Conservation (phyloP, 495 filamentous ascomycete genomes). For the Podospora tetraspora region DNA sequence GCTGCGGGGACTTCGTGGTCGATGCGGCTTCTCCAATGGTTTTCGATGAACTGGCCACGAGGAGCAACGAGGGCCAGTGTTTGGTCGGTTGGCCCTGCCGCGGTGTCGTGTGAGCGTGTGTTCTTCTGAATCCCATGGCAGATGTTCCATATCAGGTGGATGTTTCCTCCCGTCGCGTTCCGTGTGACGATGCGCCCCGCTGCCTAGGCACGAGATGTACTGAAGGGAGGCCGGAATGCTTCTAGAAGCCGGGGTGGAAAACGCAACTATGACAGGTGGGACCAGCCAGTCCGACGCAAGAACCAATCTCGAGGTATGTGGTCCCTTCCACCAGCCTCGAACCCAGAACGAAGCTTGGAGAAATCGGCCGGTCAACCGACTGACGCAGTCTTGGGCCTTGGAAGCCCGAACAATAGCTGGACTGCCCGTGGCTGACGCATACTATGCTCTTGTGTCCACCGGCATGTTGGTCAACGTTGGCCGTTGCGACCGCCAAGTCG, state of each 20-base stretch:
- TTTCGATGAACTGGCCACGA: neutral
- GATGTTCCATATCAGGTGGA: neutral
- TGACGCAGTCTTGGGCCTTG: neutral
- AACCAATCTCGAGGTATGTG: neutral
- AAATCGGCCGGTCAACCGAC: neutral
- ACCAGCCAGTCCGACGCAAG: neutral
- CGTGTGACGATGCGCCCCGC: neutral
- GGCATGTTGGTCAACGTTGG: neutral
- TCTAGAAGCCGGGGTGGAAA: neutral
- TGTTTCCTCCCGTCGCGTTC: neutral
- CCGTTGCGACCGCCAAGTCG: neutral
- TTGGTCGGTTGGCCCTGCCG: neutral
- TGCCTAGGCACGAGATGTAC: neutral
- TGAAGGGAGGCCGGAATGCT: neutral
- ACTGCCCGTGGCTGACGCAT: neutral
- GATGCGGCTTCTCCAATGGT: neutral
- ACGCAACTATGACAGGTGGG: neutral
- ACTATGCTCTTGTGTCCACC: neutral
- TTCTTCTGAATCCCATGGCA: neutral
- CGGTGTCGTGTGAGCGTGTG: neutral
- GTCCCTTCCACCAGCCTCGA: neutral
- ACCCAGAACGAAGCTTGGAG: neutral
- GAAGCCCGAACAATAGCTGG: neutral
- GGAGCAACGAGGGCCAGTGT: neutral
- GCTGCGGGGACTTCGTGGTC: neutral